Base-by-base conservation (phyloP, 163 green algal genomes). In the Chlorella variabilis region DNA sequence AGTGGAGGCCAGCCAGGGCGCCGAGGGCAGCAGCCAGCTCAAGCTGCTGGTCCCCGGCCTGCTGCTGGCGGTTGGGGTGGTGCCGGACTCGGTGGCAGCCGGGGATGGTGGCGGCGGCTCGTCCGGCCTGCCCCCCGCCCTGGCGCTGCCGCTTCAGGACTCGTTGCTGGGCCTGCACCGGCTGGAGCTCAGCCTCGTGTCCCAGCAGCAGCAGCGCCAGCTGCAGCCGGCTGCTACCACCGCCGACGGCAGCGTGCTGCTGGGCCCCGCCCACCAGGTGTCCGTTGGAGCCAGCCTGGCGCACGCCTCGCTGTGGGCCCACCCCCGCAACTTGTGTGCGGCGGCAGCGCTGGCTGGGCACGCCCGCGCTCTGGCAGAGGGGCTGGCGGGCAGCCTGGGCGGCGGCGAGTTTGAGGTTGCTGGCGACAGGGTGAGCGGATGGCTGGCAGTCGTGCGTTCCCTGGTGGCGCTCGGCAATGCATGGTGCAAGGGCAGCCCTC, bases 231-330 rank as follows among this genome's bases (percentile, higher is more conserved):
- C 75, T 13, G 73, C 75, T 2, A 81, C 75, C 31, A 49, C 41
- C 1, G 58, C 75, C 6, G 75, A 63, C 15, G 75, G 73, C 38
- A 80, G 56, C 56, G 54, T 80, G 27, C 27, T 71, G 56, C 36
- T 80, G 56, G 73, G 38, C 4, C 25, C 58, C 2, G 75, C 75
- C 23, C 75, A 42, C 59, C 58, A 73, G 59, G 59, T 81, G 59
- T 71, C 58, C 1, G 34, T 69, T 7, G 78, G 78, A 13, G 36
- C 48, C 33, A 68, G 58, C 71, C 42, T 84, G 86, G 75, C 41
- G 11, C 80, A 81, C 17, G 6, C 77, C 25, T 89, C 66, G 18
- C 21, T 89, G 45, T 90, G 85, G 80, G 78, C 74, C 0, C 69
- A 78, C 41, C 68, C 76, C 2, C 71, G 79, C 33, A 88, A 85